Percentiles rank a stretch among this genome's conserved stretches.
Conservation (phyloP, 1,139 yeast species). For the Blastobotrys indianensis region DNA sequence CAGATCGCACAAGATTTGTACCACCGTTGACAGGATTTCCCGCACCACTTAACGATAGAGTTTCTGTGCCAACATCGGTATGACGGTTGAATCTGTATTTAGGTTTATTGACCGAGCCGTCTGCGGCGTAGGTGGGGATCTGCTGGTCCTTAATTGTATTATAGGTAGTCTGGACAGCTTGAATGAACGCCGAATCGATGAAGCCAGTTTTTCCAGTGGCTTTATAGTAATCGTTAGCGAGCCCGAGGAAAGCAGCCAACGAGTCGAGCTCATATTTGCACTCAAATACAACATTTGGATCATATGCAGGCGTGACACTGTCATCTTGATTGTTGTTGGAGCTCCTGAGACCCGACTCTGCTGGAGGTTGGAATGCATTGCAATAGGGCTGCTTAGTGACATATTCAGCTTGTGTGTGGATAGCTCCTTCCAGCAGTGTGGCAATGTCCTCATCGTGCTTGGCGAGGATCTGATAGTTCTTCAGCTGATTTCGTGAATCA, state of each 20-base stretch:
- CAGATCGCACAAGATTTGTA: slow-evolving; percentile 69
- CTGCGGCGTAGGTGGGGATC: slow-evolving; percentile 52
- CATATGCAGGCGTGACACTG: slow-evolving; percentile 58
- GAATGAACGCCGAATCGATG: slow-evolving; percentile 45
- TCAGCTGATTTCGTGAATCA: slow-evolving; percentile 75
- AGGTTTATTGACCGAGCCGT: slow-evolving; percentile 39
- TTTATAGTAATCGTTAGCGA: slow-evolving; percentile 61
- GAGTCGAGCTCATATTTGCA: slow-evolving; percentile 86
- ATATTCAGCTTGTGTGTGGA: slow-evolving; percentile 64
- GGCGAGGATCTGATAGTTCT: slow-evolving; percentile 59
- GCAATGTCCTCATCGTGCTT: slow-evolving; percentile 45
- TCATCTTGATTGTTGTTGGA: slow-evolving; percentile 55
- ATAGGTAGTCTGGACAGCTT: slow-evolving; percentile 50
- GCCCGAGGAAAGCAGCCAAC: slow-evolving; percentile 67
- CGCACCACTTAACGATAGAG: slow-evolving; percentile 64
- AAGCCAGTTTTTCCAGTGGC: slow-evolving; percentile 47
- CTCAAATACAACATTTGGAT: slow-evolving; percentile 69
- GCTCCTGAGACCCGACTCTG: slow-evolving; percentile 45
- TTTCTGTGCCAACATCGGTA: slow-evolving; percentile 71
- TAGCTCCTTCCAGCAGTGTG: slow-evolving; percentile 64
- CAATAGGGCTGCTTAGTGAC: slow-evolving; percentile 65
- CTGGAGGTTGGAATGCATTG: slow-evolving; percentile 85
- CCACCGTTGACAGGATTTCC: slow-evolving; percentile 71
- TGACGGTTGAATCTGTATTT: slow-evolving; percentile 61
- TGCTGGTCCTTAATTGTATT: slow-evolving; percentile 55